A percentile compares a stretch with the other conserved stretches of the same genome.
Evolutionary conservation across 305 asterid species (phyloP).

Genomic region (Andrographis paniculata): DNA sequence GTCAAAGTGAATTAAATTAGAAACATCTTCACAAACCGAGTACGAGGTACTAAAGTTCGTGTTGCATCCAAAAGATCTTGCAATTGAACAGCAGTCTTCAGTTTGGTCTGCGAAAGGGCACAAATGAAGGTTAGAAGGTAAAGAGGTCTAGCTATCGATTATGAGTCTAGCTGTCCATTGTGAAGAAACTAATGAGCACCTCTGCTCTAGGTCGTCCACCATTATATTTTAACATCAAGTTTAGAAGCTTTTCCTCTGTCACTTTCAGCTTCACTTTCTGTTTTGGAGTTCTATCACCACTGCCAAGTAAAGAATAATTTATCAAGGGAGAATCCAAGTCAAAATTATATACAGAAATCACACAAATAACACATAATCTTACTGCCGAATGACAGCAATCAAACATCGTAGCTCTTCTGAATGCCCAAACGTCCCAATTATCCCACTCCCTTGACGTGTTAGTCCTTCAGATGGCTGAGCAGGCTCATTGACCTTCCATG

Average conservation of each 20-base stretch:
- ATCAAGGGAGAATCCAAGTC: constrained; percentile 18
- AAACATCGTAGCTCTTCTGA: constrained; percentile 95
- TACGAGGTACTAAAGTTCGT: constrained; percentile 81
- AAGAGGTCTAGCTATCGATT: constrained; percentile 7
- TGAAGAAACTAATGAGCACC: constrained; percentile 36
- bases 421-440: constrained; percentile 84
- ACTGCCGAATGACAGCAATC: constrained; percentile 91
- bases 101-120: constrained; percentile 63
- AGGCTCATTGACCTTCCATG: constrained; percentile 90
- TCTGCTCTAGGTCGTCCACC: constrained; percentile 96
- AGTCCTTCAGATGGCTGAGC: constrained; percentile 79
- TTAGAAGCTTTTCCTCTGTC: constrained; percentile 90
- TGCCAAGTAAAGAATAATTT: constrained; percentile 29
- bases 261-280: constrained; percentile 97
- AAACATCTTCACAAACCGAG: constrained; percentile 33
- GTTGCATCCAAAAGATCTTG: constrained; percentile 99
- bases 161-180: not conserved
- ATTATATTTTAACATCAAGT: constrained; percentile 91
- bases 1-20: not conserved
- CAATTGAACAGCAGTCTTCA: constrained; percentile 89
- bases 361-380: constrained; percentile 29
- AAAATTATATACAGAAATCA: constrained; percentile 2
- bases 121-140: constrained; percentile 17
- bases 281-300: constrained; percentile 99
- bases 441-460: constrained; percentile 94